Evolutionary conservation across 2,329 filamentous ascomycete species (phyloP), one percentile per base, ranked within the genome.

Genomic region (Aspergillus ochraceus): DNA sequence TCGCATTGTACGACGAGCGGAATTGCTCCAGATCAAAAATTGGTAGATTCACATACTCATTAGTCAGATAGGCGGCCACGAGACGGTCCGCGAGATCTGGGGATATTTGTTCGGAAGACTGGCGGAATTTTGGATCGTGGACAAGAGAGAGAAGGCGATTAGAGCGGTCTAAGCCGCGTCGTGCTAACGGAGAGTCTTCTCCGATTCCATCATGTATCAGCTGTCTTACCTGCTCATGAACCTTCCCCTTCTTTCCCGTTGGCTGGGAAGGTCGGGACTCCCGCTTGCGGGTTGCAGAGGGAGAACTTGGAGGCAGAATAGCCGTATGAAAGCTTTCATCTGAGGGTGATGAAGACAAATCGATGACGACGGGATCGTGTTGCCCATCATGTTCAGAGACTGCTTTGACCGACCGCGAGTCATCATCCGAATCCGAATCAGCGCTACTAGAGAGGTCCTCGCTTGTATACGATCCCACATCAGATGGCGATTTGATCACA

Each of bases 41-140:
- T 1, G 69, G 69, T 22, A 70, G 47, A 46, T 68, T 67, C n/a
- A 67, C 67, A 57, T 67, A 69, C 58, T 71, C 68, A 19, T 62
- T 64, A 10, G 59, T 62, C 24, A 71, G 50, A 29, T 71, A 71
- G 3, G 51, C 54, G 4, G 58, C 54, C 11, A 71, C 39, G 12
- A 66, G 55, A 29, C 39, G 56, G 52, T 70, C 67, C 11, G 62
- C 58, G 39, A 60, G 20, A 9, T 62, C 52, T 6, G 62, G 66
- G 19, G 61, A 47, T 19, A 67, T 57, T 45, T 63, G 57, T 10
- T 54, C 51, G 2, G 55, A 39, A 5, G 49, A 49, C 12, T 52
- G 22, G 14, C 32, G 30, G 19, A 32, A 47, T 11, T 49, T 59
- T 19, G 39, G 30, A n/a, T 54, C 26, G 6, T 36, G 32, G 30